Conservation (phyloP, 345 rosid species). For the Gossypium herbaceum region DNA sequence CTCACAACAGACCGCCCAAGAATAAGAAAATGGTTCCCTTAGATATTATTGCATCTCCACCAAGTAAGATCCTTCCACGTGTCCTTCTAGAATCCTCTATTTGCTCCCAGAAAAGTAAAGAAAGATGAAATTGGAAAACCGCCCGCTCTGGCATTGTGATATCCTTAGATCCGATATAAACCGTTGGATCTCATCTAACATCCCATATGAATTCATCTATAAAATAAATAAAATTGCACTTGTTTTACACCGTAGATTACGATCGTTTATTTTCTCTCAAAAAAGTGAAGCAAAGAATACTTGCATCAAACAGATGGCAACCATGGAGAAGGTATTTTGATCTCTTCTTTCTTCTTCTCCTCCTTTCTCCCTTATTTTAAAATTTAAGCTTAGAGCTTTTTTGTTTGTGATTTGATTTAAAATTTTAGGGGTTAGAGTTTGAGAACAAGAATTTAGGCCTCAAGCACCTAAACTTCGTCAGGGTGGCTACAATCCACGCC, state of each 20-base stretch:
- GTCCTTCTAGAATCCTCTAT: slow-evolving; percentile 38
- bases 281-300: background rate
- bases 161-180: slow-evolving; percentile 15
- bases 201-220: slow-evolving; percentile 11
- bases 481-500: slow-evolving; percentile 51
- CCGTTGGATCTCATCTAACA: slow-evolving; percentile 35
- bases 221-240: background rate
- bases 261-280: background rate
- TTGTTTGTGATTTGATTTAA: background rate
- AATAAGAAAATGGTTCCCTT: background rate
- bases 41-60: background rate
- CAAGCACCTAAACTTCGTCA: slow-evolving; percentile 63
- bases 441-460: slow-evolving; percentile 40
- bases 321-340: background rate
- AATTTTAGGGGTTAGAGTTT: slow-evolving; percentile 38
- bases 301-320: too few relatives aligned
- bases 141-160: background rate
- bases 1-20: background rate
- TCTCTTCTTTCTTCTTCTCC: background rate
- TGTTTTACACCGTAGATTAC: background rate
- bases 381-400: background rate
- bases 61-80: slow-evolving; percentile 35
- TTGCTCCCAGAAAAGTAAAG: slow-evolving; percentile 13
- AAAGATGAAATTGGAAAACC: background rate
- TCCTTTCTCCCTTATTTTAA: background rate